These are phyloP conservation scores for Xylariaceae sp. DNA, from an alignment of 2,329 filamentous ascomycete species.

Conservation along the genomic window DNA sequence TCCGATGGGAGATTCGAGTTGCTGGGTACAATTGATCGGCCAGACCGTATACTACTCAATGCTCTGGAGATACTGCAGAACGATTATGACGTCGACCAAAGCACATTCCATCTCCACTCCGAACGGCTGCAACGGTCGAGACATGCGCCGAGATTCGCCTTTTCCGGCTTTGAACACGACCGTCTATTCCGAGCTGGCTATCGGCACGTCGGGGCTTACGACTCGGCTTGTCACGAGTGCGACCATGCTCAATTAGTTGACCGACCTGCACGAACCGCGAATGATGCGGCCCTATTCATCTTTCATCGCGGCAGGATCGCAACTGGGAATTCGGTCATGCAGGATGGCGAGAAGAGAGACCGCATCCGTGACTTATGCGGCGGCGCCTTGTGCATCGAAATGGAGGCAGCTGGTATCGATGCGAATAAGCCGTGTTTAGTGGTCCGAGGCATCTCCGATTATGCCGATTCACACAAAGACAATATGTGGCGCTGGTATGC, in stretches of 20 bases:
- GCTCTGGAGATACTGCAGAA: neutral
- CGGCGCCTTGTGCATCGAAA: slow-evolving; percentile 1
- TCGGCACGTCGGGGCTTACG: neutral
- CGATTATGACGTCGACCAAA: neutral
- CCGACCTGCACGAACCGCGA: neutral
- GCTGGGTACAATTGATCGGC: neutral
- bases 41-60: neutral
- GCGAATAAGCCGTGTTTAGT: neutral
- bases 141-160: slow-evolving; percentile 1
- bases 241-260: neutral
- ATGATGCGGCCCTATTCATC: neutral
- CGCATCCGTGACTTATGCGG: neutral
- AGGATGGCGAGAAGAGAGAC: slow-evolving; percentile 1
- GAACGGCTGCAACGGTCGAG: neutral
- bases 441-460: neutral
- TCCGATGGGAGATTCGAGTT: neutral
- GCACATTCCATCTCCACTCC: neutral
- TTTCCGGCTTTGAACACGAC: neutral
- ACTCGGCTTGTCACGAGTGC: neutral
- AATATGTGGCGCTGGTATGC: neutral
- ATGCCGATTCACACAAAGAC: slow-evolving; percentile 1
- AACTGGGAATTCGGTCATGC: neutral
- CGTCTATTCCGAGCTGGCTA: neutral
- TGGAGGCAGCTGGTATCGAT: slow-evolving; percentile 1
- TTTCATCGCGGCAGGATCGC: slow-evolving; percentile 1